phyloP scores from a whole-genome alignment of 139 green algal genomes.

The Auxenochlorella protothecoides region DNA sequence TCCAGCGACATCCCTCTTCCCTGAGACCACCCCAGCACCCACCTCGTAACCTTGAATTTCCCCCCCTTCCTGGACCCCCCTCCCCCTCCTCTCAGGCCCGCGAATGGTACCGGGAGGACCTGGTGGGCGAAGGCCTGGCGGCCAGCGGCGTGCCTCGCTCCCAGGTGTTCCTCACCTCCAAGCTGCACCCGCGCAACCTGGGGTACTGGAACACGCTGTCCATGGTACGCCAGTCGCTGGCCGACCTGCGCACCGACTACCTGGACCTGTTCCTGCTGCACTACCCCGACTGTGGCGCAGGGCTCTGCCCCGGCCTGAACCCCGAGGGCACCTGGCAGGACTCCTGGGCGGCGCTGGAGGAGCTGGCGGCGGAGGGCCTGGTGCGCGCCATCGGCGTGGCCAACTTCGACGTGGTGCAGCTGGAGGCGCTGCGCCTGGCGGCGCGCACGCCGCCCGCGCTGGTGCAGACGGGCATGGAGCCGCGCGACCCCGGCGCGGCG shows the following conservation, averaged over 20 bases:
- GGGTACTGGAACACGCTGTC: slow-evolving; percentile 41
- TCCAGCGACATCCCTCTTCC: too few relatives aligned
- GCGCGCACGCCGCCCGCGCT: slow-evolving; percentile 49
- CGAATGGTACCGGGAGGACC: slow-evolving; percentile 74
- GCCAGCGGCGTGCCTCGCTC: slow-evolving; percentile 21
- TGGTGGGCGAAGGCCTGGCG: slow-evolving; percentile 46
- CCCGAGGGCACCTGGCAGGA: slow-evolving; percentile 43
- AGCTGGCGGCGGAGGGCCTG: slow-evolving; percentile 28
- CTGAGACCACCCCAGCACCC: too few relatives aligned
- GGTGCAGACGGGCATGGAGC: slow-evolving; percentile 45
- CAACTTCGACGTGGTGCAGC: slow-evolving; percentile 63
- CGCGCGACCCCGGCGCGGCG: slow-evolving; percentile 8
- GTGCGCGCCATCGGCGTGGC: slow-evolving; percentile 59
- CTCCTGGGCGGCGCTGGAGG: slow-evolving; percentile 49
- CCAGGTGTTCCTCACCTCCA: slow-evolving; percentile 72
- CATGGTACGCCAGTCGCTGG: slow-evolving; percentile 19
- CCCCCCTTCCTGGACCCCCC: neutral
- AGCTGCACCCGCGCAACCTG: slow-evolving; percentile 65
- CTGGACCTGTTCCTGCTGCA: slow-evolving; percentile 79
- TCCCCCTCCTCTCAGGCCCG: slow-evolving; percentile 23
- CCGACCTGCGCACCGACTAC: slow-evolving; percentile 48
- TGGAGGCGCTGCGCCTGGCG: slow-evolving; percentile 45
- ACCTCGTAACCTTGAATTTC: too few relatives aligned
- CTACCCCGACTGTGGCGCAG: slow-evolving; percentile 61
- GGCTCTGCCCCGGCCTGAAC: slow-evolving; percentile 35